These are phyloP conservation scores for Neurospora africana DNA, from an alignment of 495 filamentous ascomycete species.

Conservation along the genomic window DNA sequence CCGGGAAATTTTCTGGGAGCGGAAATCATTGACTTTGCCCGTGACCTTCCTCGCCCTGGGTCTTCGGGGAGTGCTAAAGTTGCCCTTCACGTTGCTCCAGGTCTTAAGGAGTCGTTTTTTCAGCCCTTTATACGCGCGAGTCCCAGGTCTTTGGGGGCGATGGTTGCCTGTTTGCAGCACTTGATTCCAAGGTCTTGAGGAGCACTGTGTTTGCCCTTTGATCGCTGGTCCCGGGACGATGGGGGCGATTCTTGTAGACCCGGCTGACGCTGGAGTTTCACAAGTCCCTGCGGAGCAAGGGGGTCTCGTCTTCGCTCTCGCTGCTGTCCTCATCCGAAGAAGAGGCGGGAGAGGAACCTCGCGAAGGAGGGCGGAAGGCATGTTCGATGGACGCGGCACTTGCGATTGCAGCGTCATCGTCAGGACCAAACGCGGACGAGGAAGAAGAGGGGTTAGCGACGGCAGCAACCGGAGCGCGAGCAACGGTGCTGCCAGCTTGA, in stretches of 20 bases:
- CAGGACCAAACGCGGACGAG: not conserved
- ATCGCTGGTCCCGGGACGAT: not conserved
- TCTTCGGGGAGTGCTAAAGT: not conserved
- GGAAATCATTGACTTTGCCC: not conserved
- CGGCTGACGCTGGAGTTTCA: not conserved
- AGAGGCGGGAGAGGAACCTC: not conserved
- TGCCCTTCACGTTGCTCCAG: not conserved
- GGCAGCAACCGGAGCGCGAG: not conserved
- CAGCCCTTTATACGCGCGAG: not conserved
- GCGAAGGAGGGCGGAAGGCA: not conserved
- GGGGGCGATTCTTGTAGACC: not conserved
- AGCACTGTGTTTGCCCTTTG: not conserved
- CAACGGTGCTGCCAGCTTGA: not conserved
- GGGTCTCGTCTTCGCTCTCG: not conserved
- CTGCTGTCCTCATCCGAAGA: not conserved
- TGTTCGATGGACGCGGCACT: not conserved
- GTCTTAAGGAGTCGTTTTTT: not conserved
- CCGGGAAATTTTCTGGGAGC: not conserved
- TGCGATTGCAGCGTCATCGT: not conserved
- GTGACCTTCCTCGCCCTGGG: not conserved
- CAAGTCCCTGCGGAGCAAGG: not conserved
- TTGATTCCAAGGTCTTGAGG: not conserved
- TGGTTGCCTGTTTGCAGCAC: not conserved
- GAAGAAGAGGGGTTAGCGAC: not conserved
- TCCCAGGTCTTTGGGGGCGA: not conserved